Conservation (phyloP, 2,329 filamentous ascomycete genomes). For the Verticillium klebahnii region DNA sequence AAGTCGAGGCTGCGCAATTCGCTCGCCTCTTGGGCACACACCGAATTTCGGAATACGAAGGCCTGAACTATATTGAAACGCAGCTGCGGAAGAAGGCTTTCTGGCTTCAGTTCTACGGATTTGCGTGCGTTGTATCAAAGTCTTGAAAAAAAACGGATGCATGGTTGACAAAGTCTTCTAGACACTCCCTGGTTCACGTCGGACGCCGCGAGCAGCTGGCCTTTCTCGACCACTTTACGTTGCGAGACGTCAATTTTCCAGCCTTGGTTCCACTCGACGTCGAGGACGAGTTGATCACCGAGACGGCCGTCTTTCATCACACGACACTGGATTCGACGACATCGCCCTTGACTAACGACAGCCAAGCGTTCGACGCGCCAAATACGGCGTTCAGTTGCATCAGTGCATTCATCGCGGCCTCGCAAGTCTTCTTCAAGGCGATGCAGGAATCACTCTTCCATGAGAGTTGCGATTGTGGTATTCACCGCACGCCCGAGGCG, state of each 20-base stretch:
- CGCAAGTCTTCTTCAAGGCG: constrained; percentile 19
- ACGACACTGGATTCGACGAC: constrained; percentile 5
- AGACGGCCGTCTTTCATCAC: constrained; percentile 10
- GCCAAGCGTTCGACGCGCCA: not conserved
- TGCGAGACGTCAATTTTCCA: constrained; percentile 23
- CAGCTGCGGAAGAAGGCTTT: constrained; percentile 31
- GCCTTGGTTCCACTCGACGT: constrained; percentile 25
- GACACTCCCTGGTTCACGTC: constrained; percentile 15
- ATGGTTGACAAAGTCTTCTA: not conserved
- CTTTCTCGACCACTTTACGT: constrained; percentile 22
- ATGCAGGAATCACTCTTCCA: constrained; percentile 11
- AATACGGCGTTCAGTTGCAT: constrained; percentile 14
- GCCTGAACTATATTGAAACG: constrained; percentile 24
- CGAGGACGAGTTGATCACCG: constrained; percentile 25
- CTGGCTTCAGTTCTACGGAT: constrained; percentile 28
- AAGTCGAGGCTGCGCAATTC: constrained; percentile 28
- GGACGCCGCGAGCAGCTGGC: constrained; percentile 17
- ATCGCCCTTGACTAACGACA: constrained; percentile 1
- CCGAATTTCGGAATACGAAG: constrained; percentile 23
- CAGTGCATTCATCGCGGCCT: constrained; percentile 22
- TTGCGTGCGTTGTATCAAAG: constrained; percentile 9
- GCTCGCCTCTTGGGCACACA: constrained; percentile 26
- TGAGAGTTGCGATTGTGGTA: constrained; percentile 9
- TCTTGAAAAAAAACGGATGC: not conserved
- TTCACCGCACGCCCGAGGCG: constrained; percentile 6